phyloP scores from a whole-genome alignment of 2,329 filamentous ascomycete species.

The Stemphylium beticola region DNA sequence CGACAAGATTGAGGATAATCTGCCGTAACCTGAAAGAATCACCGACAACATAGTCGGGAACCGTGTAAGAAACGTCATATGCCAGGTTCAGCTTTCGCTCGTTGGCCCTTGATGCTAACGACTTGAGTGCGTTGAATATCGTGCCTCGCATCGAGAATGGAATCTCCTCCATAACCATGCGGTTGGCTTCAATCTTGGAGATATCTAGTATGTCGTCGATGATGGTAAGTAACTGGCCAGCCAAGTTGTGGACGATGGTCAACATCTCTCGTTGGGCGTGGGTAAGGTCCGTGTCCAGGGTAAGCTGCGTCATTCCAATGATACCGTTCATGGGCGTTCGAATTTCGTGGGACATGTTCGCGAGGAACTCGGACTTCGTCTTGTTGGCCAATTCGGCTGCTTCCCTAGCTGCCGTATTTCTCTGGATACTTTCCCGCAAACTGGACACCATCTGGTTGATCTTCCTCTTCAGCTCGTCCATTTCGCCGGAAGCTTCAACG shows the following conservation, averaged over 20 bases:
- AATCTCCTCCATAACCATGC: slow-evolving; percentile 98
- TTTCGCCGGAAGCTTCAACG: slow-evolving; percentile 95
- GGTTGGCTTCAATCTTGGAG: slow-evolving; percentile 85
- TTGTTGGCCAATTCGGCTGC: slow-evolving; percentile 96
- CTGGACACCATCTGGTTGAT: slow-evolving; percentile 99
- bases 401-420: slow-evolving; percentile 93
- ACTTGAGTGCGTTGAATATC: slow-evolving; percentile 97
- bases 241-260: slow-evolving; percentile 96
- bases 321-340: slow-evolving; percentile 97
- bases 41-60: slow-evolving; percentile 93
- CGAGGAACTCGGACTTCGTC: slow-evolving; percentile 97
- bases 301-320: slow-evolving; percentile 97
- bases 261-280: slow-evolving; percentile 97
- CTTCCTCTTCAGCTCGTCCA: slow-evolving; percentile 98
- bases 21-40: slow-evolving; percentile 96
- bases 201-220: slow-evolving; percentile 82
- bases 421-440: slow-evolving; percentile 91
- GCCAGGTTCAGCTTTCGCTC: slow-evolving; percentile 93
- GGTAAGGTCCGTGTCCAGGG: slow-evolving; percentile 89
- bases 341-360: slow-evolving; percentile 99
- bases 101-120: slow-evolving; percentile 94
- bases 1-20: slow-evolving; percentile 95
- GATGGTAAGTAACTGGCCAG: slow-evolving; percentile 94
- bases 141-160: slow-evolving; percentile 93
- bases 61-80: slow-evolving; percentile 90